Base-by-base conservation (phyloP, 148 eudicot species). In the Rhododendron molle region DNA sequence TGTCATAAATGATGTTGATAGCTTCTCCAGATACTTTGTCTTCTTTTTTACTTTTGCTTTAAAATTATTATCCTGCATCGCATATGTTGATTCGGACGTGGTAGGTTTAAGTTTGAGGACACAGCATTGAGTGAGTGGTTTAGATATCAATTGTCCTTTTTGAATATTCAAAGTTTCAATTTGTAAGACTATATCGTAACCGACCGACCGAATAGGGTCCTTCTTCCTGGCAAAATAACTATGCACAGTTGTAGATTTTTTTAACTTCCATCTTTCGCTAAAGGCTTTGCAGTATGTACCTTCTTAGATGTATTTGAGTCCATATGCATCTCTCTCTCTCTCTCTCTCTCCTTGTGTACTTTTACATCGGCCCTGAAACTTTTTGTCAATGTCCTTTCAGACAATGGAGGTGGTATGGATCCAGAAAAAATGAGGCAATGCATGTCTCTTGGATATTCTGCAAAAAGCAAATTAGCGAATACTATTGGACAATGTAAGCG, bases 371-470 rank as follows among this genome's bases (percentile, higher is more conserved):
- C 47, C 36, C 34, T 21, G 56, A 3, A 69, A 47, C 38, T 32
- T 78, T 67, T 30, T 71, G 78, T 38, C 9, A 7, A 38, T 81
- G 21, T 80, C 49, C 76, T 50, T 83, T 83, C 85, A 96, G 99
- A 96, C 91, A 90, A 96, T 91, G 99, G 99, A 50, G 98, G 99
- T 85, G 99, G 99, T 44, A 96, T 96, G 99, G 91, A 92, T 83
- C 98, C 98, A 10, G 95, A 95, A 43, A 93, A 92, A 89, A 82
- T 96, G 93, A 94, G 99, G 50, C 96, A 92, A 78, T 96, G 99
- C 89, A 95, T 96, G 96, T 96, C 99, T 69, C 93, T 96, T 49
- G 99, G 99, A 21, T 96, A 96, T 88, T 96, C 99, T 79, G 91
- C 84, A 23, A 96, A 96, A 90, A 94, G 96, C 92, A 95, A 95